Conservation (phyloP, 331 rosid genomes). For the Erythrophleum ivorense region DNA sequence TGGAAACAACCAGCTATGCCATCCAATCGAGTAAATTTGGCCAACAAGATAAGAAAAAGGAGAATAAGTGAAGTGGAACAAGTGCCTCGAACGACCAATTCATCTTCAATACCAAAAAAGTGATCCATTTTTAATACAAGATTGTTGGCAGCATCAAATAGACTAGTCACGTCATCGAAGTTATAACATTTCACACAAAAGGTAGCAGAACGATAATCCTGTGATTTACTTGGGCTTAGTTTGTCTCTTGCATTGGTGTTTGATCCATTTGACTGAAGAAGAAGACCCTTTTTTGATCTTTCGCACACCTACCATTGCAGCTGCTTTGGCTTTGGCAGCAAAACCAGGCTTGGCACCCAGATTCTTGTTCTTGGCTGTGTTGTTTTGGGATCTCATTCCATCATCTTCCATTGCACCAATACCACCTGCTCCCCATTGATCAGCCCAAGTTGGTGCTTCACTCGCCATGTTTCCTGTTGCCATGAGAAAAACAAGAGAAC, state of each 20-base stretch:
- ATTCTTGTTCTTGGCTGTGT: slow-evolving; percentile 51
- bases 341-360: slow-evolving; percentile 53
- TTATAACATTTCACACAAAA: background rate
- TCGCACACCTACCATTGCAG: slow-evolving; percentile 11
- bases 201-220: background rate
- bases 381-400: slow-evolving; percentile 48
- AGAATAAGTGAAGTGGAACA: background rate
- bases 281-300: slow-evolving; percentile 63
- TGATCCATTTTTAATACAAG: background rate
- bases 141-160: background rate
- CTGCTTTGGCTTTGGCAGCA: slow-evolving; percentile 44
- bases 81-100: background rate
- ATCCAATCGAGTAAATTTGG: slow-evolving; percentile 1
- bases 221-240: slow-evolving; percentile 35
- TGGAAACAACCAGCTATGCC: background rate
- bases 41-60: background rate
- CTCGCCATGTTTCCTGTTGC: slow-evolving; percentile 53
- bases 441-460: slow-evolving; percentile 96
- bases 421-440: slow-evolving; percentile 98
- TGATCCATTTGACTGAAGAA: slow-evolving; percentile 87
- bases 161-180: background rate
- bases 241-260: slow-evolving; percentile 66
- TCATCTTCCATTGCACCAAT: slow-evolving; percentile 88
- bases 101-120: background rate
- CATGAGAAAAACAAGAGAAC: background rate